Evolutionary conservation across 2,329 filamentous ascomycete species (phyloP).

Genomic region (Sphaerostilbella broomeana): DNA sequence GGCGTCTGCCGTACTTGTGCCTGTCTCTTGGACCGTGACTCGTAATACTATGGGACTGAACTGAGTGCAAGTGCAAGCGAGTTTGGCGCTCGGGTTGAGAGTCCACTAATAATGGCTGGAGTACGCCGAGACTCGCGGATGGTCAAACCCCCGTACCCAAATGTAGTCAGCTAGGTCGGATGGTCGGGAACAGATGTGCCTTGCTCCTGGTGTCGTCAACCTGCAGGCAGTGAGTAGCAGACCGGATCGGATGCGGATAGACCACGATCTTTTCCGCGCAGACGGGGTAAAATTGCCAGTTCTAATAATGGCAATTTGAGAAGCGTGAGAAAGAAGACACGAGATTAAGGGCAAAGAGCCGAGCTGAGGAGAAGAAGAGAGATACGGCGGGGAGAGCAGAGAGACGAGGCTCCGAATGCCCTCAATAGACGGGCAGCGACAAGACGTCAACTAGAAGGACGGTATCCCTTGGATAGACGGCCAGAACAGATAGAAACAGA

Average conservation of each 20-base stretch:
- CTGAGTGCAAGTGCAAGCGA: constrained; percentile 22
- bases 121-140: too few species aligned
- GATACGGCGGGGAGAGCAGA: not conserved
- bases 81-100: constrained; percentile 19
- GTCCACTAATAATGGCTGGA: constrained; percentile 12
- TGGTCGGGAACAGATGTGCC: constrained; percentile 15
- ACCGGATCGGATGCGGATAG: constrained; percentile 13
- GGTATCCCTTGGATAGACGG: not conserved
- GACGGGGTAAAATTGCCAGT: constrained; percentile 12
- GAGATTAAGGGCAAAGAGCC: not conserved
- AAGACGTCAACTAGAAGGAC: not conserved
- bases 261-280: constrained; percentile 10
- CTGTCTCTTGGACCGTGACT: too few species aligned
- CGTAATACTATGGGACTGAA: too few species aligned
- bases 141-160: constrained; percentile 18
- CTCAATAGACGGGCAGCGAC: too few species aligned
- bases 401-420: constrained; percentile 1
- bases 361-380: not conserved
- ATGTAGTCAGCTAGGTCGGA: constrained; percentile 19
- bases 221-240: constrained; percentile 18
- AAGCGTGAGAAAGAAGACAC: not conserved
- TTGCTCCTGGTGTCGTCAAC: constrained; percentile 20
- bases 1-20: too few species aligned
- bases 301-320: constrained; percentile 11
- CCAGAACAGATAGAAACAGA: not conserved